These are phyloP conservation scores for Alternaria sp. DNA, from an alignment of 2,329 filamentous ascomycete genomes.

Conservation along the genomic window DNA sequence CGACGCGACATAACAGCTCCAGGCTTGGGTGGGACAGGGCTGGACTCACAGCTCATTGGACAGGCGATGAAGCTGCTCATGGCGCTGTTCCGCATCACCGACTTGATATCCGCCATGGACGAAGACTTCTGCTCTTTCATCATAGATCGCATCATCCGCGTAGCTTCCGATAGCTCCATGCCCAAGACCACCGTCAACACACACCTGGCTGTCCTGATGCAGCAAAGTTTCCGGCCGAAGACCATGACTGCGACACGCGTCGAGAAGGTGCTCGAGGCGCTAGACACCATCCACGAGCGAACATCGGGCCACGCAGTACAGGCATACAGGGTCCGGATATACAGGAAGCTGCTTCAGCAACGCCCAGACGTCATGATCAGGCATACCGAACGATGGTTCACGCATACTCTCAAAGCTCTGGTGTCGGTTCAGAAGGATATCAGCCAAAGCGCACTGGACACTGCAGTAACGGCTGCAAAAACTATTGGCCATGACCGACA, in stretches of 20 bases:
- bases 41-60: conserved; percentile 73
- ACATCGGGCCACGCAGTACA: conserved; percentile 82
- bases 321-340: conserved; percentile 77
- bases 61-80: conserved; percentile 80
- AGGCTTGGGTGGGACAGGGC: conserved; percentile 58
- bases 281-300: conserved; percentile 75
- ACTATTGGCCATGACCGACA: conserved; percentile 71
- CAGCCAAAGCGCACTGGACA: conserved; percentile 72
- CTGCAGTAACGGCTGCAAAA: conserved; percentile 75
- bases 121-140: conserved; percentile 82
- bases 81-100: conserved; percentile 75
- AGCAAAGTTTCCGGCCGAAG: conserved; percentile 77
- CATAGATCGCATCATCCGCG: conserved; percentile 78
- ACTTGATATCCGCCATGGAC: conserved; percentile 72
- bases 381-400: conserved; percentile 76
- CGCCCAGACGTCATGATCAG: conserved; percentile 72
- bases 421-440: conserved; percentile 80
- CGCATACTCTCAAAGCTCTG: conserved; percentile 81
- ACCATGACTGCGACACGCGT: conserved; percentile 76
- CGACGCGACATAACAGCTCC: conserved; percentile 77
- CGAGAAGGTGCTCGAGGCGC: conserved; percentile 70
- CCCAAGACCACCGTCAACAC: conserved; percentile 81
- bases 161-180: conserved; percentile 69
- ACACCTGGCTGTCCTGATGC: conserved; percentile 79
- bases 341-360: conserved; percentile 77